Base-by-base conservation (phyloP, 2,329 filamentous ascomycete species). In the Hypoxylon sp. region DNA sequence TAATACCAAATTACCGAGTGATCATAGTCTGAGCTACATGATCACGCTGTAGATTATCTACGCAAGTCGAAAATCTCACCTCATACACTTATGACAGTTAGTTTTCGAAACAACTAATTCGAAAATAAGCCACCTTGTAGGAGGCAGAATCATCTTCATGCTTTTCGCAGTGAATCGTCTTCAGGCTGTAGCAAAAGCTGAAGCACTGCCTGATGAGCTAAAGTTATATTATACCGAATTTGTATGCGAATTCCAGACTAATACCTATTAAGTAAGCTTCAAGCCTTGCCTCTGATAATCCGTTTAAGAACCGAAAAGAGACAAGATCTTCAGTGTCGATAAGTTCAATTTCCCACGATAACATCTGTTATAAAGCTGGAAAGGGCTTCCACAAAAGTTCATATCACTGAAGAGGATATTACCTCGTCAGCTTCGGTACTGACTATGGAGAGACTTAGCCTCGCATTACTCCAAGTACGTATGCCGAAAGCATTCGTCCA, bases 21-120 rank as follows among this genome's bases (percentile, higher is more conserved):
- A 48, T 32, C 41, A 9, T 34, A 19, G 10, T 41, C 21, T 10
- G 49, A 6, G 21, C 41, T 14, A 19, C 6, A 32, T 10, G 56
- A 17, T 30, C 60, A 50, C 17, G 32, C 11, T 7, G 36, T n/a
- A 32, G 23, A 21, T 10, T 17, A 23, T 10, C 9, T 17, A 10
- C 3, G 6, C 9, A 50, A 9, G 23, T n/a, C 51, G 36, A 55
- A 30, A 38, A 30, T 55, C 51, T 55, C 34, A 43, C 36, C 36
- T 55, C 19, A 43, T 30, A 25, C 32, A 49, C 23, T 17, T 28
- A 41, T 17, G 36, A 17, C 36, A 41, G 34, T 13, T 36, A 30
- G 28, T 14, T 36, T n/a, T 36, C 34, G 14, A 36, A 6, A n/a
- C 34, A 36, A n/a, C 34, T n/a, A 36, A n/a, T n/a, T n/a, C 34